Conservation (phyloP, 345 rosid species). For the Dimocarpus longan region DNA sequence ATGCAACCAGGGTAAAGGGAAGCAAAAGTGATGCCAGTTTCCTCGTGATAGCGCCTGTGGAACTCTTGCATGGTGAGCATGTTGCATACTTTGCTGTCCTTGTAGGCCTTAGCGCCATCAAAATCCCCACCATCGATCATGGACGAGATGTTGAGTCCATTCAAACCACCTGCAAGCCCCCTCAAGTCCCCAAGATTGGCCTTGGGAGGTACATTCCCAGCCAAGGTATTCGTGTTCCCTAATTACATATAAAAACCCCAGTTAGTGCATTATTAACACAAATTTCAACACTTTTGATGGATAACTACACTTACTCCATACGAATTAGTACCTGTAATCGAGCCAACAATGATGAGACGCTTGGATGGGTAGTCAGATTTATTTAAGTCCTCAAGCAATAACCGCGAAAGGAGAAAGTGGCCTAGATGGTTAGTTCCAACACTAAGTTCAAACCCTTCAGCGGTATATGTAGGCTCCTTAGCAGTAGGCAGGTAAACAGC, state of each 20-base stretch:
- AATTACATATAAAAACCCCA: background rate
- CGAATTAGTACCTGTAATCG: conserved; percentile 72
- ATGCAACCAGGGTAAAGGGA: conserved; percentile 99
- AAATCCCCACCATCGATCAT: conserved; percentile 95
- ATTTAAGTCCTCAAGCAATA: conserved; percentile 76
- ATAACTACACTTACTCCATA: background rate
- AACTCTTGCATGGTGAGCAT: conserved; percentile 97
- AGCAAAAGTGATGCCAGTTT: conserved; percentile 80
- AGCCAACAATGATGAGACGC: conserved; percentile 91
- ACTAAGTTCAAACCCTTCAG: conserved; percentile 94
- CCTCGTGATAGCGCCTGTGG: conserved; percentile 91
- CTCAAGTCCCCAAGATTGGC: conserved; percentile 94
- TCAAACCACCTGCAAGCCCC: conserved; percentile 84
- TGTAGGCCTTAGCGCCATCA: conserved; percentile 97
- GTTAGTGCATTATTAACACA: conserved; percentile 16
- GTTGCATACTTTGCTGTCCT: conserved; percentile 98
- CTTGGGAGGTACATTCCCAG: conserved; percentile 98
- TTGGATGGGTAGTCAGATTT: conserved; percentile 86
- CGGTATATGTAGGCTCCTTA: conserved; percentile 85
- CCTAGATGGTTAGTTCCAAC: conserved; percentile 98
- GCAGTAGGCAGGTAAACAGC: conserved; percentile 94
- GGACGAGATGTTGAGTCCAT: conserved; percentile 69
- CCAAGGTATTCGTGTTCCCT: conserved; percentile 98
- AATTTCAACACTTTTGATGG: background rate
- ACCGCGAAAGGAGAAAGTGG: conserved; percentile 81